Conservation (phyloP, 1,284 basidiomycete species). For the Moniliella sp. region DNA sequence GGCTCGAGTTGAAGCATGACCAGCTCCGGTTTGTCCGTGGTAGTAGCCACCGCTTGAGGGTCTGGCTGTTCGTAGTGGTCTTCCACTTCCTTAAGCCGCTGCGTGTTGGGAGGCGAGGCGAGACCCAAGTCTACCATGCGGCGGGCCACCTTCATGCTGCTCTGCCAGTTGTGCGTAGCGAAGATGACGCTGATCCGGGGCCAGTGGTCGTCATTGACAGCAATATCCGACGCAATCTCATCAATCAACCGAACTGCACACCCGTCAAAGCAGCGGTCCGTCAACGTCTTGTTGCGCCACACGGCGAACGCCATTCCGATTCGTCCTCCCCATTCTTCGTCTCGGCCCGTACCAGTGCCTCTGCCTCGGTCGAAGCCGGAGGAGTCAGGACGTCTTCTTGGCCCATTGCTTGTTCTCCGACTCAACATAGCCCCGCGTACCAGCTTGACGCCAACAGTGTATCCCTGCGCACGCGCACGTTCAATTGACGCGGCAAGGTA, state of each 20-base stretch:
- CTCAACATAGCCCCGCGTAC: conserved; percentile 82
- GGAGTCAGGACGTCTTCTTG: conserved; percentile 14
- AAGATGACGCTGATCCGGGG: conserved; percentile 52
- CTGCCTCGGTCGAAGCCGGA: conserved; percentile 11
- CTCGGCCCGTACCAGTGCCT: too few species aligned
- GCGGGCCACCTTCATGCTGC: conserved; percentile 44
- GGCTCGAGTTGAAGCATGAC: conserved; percentile 35
- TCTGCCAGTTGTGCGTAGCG: conserved; percentile 63
- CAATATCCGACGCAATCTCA: conserved; percentile 37
- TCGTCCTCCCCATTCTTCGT: conserved; percentile 3
- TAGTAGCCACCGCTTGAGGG: not conserved
- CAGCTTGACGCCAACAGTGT: conserved; percentile 76
- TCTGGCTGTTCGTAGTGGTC: conserved; percentile 4
- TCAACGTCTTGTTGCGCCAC: conserved; percentile 42
- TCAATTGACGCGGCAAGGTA: conserved; percentile 49
- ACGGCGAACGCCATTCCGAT: conserved; percentile 34
- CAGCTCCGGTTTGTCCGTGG: conserved; percentile 2
- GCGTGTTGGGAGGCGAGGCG: conserved; percentile 36
- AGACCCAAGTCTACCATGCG: conserved; percentile 45
- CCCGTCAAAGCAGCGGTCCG: conserved; percentile 57
- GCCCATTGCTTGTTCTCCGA: conserved; percentile 43
- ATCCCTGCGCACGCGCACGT: conserved; percentile 50
- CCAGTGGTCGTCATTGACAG: not conserved
- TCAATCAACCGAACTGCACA: conserved; percentile 47
- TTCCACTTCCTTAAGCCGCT: too few species aligned